Evolutionary conservation across 2,329 filamentous ascomycete genomes (phyloP).

Genomic region (Colletotrichum orchidophilum): DNA sequence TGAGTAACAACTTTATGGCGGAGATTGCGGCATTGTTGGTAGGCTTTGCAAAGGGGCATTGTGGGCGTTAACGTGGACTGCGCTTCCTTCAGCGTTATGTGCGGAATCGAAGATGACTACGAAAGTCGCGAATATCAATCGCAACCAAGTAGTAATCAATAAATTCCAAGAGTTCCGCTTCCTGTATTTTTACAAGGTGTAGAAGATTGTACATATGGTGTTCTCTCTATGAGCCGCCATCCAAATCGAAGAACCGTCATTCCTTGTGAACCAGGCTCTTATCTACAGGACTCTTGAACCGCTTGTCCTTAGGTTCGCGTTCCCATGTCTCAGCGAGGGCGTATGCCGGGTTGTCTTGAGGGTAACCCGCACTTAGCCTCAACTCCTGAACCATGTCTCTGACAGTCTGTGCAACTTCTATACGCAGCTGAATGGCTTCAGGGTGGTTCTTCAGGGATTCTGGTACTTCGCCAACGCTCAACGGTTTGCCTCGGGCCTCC

Average conservation of each 20-base stretch:
- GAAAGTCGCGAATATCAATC: background rate
- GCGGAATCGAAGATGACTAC: background rate
- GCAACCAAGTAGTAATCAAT: background rate
- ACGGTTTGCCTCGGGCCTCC: conserved; percentile 39
- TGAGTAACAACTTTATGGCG: background rate
- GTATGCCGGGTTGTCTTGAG: conserved; percentile 82
- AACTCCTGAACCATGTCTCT: conserved; percentile 84
- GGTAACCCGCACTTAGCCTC: conserved; percentile 74
- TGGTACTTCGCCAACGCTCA: conserved; percentile 64
- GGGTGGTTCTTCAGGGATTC: conserved; percentile 72
- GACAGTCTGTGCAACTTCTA: conserved; percentile 82
- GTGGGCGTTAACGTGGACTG: background rate
- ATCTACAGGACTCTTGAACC: conserved; percentile 64
- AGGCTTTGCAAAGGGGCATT: background rate
- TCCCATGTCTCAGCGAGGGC: conserved; percentile 85
- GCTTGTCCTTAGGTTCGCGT: conserved; percentile 56
- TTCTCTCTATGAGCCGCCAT: background rate
- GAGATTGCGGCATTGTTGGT: background rate
- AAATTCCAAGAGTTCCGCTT: background rate
- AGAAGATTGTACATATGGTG: background rate
- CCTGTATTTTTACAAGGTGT: background rate
- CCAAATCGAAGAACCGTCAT: background rate
- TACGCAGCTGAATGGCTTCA: conserved; percentile 77
- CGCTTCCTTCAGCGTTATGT: background rate
- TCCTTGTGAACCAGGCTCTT: conserved; percentile 54